Evolutionary conservation across 2,329 filamentous ascomycete genomes (phyloP), one percentile per base, ranked within the genome.

Genomic region (Coniochaeta hoffmannii): DNA sequence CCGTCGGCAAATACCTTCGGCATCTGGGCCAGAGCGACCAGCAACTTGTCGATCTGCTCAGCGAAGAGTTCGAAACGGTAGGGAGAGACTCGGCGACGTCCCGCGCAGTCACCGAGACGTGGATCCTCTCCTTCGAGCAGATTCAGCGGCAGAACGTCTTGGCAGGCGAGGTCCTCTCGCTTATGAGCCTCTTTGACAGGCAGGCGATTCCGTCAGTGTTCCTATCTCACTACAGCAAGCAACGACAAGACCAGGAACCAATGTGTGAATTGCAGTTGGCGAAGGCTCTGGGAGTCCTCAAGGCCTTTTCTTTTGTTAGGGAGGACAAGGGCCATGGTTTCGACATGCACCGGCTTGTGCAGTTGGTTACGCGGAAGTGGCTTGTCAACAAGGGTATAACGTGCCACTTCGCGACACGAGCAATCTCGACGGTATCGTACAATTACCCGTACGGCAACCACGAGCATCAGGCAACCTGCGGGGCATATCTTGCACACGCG

Each of bases 311-410:
- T 9, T 66, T 69, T 26, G 50, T 69, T 0, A 55, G 52, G 0
- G 58, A 62, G 32, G 61, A 59, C 17, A 61, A 57, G 1, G 55
- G 34, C 0, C 38, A 59, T 0, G 53, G 36, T 6, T 55, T 67
- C 3, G 55, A 66, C 9, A 67, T 73, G 62, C 69, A 72, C 52
- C 65, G 67, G 1, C 66, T 73, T 0, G 61, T 73, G 0, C 70
- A 73, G 12, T 50, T 72, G 6, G 64, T 66, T 0, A 69, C 68
- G 0, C 62, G 57, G 4, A 65, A 62, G 34, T 71, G 69, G 64
- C 55, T 73, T 2, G 30, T 19, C 6, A 56, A 54, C 0, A 57
- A 63, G 30, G 56, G 51, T 1, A 57, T 2, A 0, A 53, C 59
- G 7, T 1, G 6, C 0, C 26, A 55, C 1, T 68, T 65, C 11